Conservation (phyloP, 2,329 filamentous ascomycete species). For the Colletotrichum simmondsii region DNA sequence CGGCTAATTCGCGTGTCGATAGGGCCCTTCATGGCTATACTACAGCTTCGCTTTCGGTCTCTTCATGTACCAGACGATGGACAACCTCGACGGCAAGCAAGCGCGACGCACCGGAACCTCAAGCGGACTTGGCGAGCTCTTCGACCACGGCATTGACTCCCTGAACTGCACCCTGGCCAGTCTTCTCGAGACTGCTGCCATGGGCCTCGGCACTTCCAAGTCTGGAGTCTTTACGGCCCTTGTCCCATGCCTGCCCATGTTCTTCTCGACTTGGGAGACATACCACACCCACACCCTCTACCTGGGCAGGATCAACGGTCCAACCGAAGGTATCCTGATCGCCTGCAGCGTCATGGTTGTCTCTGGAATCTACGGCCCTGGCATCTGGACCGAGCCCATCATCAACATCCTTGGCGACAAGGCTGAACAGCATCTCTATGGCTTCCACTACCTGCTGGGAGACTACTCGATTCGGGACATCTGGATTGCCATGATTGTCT, state of each 20-base stretch:
- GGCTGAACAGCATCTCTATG: constrained; percentile 60
- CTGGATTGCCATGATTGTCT: constrained; percentile 80
- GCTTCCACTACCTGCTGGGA: constrained; percentile 70
- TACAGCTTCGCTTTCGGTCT: constrained; percentile 95
- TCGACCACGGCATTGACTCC: constrained; percentile 98
- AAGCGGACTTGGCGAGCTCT: constrained; percentile 93
- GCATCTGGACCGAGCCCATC: constrained; percentile 85
- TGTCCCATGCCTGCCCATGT: constrained; percentile 95
- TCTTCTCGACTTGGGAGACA: constrained; percentile 99
- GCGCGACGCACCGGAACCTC: constrained; percentile 94
- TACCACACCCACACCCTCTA: constrained; percentile 98
- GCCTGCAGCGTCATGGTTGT: constrained; percentile 87
- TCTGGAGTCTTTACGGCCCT: constrained; percentile 92
- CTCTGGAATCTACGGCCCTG: constrained; percentile 88
- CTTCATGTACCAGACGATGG: constrained; percentile 99
- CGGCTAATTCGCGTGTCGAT: constrained; percentile 10
- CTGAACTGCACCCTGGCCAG: constrained; percentile 96
- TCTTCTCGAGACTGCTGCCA: constrained; percentile 89
- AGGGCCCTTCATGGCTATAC: constrained; percentile 93
- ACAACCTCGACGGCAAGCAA: constrained; percentile 99
- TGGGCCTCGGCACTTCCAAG: constrained; percentile 87
- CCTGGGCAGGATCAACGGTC: constrained; percentile 95
- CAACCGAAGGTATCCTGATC: constrained; percentile 93
- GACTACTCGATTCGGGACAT: constrained; percentile 84
- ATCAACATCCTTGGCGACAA: constrained; percentile 73